Evolutionary conservation across 495 filamentous ascomycete species (phyloP), one percentile per base, ranked within the genome.

Genomic region (Parachaetomium inaequale): DNA sequence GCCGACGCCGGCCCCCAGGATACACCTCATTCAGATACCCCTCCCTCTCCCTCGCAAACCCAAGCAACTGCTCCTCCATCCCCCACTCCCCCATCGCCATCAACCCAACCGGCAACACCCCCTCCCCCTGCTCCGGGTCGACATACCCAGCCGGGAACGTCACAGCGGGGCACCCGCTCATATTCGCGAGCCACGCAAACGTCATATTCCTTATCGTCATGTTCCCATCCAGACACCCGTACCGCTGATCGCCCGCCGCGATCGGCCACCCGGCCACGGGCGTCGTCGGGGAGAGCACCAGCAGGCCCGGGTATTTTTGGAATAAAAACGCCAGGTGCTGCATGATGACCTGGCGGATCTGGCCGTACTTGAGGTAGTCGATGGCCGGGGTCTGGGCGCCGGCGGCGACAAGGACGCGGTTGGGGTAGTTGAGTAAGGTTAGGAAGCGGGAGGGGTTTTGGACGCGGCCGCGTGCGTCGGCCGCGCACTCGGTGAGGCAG

Each of bases 71-170:
- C 66, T 95, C 92, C 72, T 97, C 93, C 14, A 72, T 77, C 0
- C 92, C 92, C 93, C 93, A 96, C 74, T 96, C 89, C 0, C 82
- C 86, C 85, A 93, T 90, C 3, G 86, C 93, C 89, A 93, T 93
- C 58, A 96, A 59, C n/a, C 91, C 91, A 26, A 96, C 79, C 0
- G 93, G 92, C 34, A 83, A 36, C 47, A 70, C 71, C 1, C 78
- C 79, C 63, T 73, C 68, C 8, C 76, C 78, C 46, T 73, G 68
- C 52, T 79, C 63, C 51, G 84, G 79, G 19, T 81, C 74, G 11
- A 75, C 82, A 75, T 90, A 94, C 0, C 91, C 93, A 2, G 87
- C 88, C 0, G 93, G 93, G 47, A 86, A 82, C 47, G 68, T 87
- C n/a, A 96, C 85, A 10, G 89, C 84, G 0, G 93, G 93, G 63